These are phyloP conservation scores for Bisporella sp. DNA, from an alignment of 2,329 filamentous ascomycete species.

Conservation along the genomic window DNA sequence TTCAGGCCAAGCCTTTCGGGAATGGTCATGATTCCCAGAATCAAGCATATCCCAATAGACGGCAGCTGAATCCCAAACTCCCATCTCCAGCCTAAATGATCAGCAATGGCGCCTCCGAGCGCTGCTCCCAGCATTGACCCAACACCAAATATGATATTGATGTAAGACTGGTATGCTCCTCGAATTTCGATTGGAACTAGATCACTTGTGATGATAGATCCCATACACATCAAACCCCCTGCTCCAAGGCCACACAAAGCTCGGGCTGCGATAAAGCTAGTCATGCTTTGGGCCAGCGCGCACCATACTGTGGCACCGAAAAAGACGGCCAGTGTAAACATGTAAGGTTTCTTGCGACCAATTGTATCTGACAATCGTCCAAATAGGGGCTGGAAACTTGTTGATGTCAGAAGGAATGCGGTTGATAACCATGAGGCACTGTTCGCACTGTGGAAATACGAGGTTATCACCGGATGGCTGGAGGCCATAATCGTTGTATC, in stretches of 20 bases:
- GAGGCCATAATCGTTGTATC: slow-evolving; percentile 79
- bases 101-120: slow-evolving; percentile 62
- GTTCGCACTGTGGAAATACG: slow-evolving; percentile 71
- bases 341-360: slow-evolving; percentile 60
- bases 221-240: slow-evolving; percentile 63
- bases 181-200: slow-evolving; percentile 59
- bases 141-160: slow-evolving; percentile 59
- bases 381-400: slow-evolving; percentile 67
- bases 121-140: slow-evolving; percentile 56
- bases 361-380: slow-evolving; percentile 69
- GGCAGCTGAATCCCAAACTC: slow-evolving; percentile 59
- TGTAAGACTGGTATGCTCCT: slow-evolving; percentile 66
- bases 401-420: slow-evolving; percentile 69
- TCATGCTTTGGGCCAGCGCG: slow-evolving; percentile 57
- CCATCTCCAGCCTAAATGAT: slow-evolving; percentile 67
- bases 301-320: slow-evolving; percentile 61
- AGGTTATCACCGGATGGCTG: slow-evolving; percentile 74
- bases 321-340: slow-evolving; percentile 58
- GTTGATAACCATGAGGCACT: slow-evolving; percentile 79
- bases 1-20: slow-evolving; percentile 45
- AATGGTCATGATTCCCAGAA: slow-evolving; percentile 39
- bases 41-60: slow-evolving; percentile 39
- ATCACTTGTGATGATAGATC: slow-evolving; percentile 65
- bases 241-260: slow-evolving; percentile 68
- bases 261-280: slow-evolving; percentile 63